Percentiles rank a stretch among this genome's conserved stretches.
phyloP scores from a whole-genome alignment of 73 alveolate species.

The Strombidium stylifer region DNA sequence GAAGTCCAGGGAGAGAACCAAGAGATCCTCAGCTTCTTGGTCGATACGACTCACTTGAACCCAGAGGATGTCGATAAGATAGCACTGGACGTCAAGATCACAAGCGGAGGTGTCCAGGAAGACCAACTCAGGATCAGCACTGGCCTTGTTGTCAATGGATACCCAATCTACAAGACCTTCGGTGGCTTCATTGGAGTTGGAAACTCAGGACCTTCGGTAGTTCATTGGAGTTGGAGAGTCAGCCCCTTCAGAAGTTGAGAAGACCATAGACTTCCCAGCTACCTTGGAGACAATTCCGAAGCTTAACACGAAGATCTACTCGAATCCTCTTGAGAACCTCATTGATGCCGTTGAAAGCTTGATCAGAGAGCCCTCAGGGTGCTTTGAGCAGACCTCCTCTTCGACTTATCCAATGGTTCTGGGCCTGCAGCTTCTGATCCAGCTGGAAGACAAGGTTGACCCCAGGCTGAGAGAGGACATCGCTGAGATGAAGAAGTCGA shows the following conservation, averaged over 20 bases:
- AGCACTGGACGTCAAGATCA: too few relatives aligned
- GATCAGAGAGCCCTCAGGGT: slow-evolving; percentile 56
- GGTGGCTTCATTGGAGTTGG: slow-evolving; percentile 26
- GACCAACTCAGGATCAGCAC: not conserved
- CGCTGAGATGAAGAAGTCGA: slow-evolving; percentile 15
- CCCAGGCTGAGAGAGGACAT: not conserved
- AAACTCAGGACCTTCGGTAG: not conserved
- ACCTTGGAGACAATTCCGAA: too few relatives aligned
- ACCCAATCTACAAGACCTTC: not conserved
- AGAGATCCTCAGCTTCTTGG: not conserved
- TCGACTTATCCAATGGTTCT: slow-evolving; percentile 58
- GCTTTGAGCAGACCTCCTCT: slow-evolving; percentile 60
- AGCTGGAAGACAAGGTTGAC: slow-evolving; percentile 7
- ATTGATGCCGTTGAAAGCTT: slow-evolving; percentile 37
- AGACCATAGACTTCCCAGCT: slow-evolving; percentile 19
- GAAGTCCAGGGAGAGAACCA: not conserved
- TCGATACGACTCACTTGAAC: too few relatives aligned
- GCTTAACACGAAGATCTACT: slow-evolving; percentile 19
- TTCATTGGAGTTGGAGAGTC: not conserved
- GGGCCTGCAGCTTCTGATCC: slow-evolving; percentile 39
- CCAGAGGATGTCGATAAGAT: too few relatives aligned
- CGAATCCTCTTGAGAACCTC: slow-evolving; percentile 31
- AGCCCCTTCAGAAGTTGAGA: slow-evolving; percentile 8
- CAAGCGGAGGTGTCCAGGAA: too few relatives aligned
- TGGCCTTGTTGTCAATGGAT: slow-evolving; percentile 20